These are phyloP conservation scores for Aspergillus tamarii DNA, from an alignment of 2,329 filamentous ascomycete species.

Conservation along the genomic window DNA sequence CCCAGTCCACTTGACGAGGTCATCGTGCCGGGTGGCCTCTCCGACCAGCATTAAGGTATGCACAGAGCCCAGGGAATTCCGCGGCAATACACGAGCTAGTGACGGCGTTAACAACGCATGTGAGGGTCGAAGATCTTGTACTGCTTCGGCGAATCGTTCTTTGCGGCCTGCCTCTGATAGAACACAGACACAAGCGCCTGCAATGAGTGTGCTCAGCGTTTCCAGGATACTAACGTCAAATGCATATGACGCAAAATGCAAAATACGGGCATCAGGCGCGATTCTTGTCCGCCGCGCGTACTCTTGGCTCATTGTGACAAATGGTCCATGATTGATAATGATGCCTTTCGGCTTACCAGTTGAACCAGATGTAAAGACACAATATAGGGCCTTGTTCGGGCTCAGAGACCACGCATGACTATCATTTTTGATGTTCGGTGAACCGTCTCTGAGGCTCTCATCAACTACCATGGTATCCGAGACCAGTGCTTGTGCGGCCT, in stretches of 20 bases:
- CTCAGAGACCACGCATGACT: neutral
- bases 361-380: neutral
- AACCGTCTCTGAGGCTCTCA: neutral
- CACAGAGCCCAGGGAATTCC: neutral
- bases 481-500: neutral
- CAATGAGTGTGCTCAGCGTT: neutral
- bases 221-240: constrained; percentile 12
- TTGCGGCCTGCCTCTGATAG: neutral
- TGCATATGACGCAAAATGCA: neutral
- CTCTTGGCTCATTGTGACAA: too few relatives aligned
- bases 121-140: neutral
- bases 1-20: neutral
- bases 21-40: neutral
- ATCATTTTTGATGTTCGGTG: neutral
- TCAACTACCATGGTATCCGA: too few relatives aligned
- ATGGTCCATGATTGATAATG: neutral
- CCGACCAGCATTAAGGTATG: neutral
- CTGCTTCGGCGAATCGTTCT: neutral
- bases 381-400: neutral
- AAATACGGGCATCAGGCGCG: neutral
- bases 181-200: constrained; percentile 11
- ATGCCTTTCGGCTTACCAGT: neutral
- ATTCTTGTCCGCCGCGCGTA: neutral
- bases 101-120: neutral
- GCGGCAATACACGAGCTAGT: neutral